Percentiles rank a stretch among this genome's conserved stretches.
Evolutionary conservation across 495 filamentous ascomycete genomes (phyloP).

Genomic region (Thozetella sp.): DNA sequence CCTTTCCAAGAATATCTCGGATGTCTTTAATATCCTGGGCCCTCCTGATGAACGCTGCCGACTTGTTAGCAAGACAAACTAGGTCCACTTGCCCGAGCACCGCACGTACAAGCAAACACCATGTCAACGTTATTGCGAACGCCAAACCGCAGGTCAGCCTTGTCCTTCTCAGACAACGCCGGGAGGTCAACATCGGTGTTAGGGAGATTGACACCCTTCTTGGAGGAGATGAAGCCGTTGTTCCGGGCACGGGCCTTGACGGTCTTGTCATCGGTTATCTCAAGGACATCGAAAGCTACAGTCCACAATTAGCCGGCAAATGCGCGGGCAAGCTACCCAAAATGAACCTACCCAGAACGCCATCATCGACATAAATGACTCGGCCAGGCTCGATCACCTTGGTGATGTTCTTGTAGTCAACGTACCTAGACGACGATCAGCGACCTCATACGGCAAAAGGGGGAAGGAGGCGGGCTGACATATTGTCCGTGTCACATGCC

Average conservation of each 20-base stretch:
- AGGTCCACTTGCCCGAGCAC: background rate
- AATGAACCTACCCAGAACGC: constrained; percentile 75
- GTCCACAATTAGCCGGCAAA: background rate
- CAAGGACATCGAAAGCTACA: constrained; percentile 82
- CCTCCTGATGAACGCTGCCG: constrained; percentile 80
- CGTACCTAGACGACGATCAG: constrained; percentile 64
- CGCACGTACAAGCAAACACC: constrained; percentile 77
- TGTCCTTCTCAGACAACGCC: constrained; percentile 97
- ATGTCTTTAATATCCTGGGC: constrained; percentile 91
- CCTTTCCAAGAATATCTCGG: constrained; percentile 85
- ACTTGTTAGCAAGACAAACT: background rate
- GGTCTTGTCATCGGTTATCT: constrained; percentile 86
- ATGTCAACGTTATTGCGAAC: constrained; percentile 98
- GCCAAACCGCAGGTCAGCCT: constrained; percentile 88
- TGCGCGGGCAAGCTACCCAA: too few species aligned
- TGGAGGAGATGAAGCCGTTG: constrained; percentile 97
- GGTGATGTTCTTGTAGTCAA: constrained; percentile 99
- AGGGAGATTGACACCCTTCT: constrained; percentile 98
- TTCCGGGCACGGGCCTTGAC: constrained; percentile 83
- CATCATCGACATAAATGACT: constrained; percentile 97
- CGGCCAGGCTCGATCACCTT: constrained; percentile 93
- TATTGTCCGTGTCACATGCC: constrained; percentile 82
- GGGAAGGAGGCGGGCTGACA: constrained; percentile 59
- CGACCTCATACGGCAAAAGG: background rate
- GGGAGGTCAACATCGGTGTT: constrained; percentile 98